A percentile compares a stretch with the other conserved stretches of the same genome.
Evolutionary conservation across 1,139 yeast genomes (phyloP).

Genomic region (Schizosaccharomyces versatilis): DNA sequence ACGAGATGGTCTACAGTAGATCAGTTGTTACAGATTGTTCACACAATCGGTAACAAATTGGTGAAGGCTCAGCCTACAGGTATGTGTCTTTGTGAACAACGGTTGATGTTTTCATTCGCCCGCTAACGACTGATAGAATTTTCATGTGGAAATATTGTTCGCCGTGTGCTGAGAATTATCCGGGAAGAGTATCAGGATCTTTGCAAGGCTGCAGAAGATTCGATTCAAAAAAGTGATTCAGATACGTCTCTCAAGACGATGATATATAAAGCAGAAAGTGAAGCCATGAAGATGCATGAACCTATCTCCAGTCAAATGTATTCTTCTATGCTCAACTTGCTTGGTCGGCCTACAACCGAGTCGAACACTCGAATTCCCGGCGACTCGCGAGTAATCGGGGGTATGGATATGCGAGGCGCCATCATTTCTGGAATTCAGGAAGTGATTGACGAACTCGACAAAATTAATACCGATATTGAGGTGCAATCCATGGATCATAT

Average conservation of each 20-base stretch:
- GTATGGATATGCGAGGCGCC: slow-evolving; percentile 56
- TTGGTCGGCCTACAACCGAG: slow-evolving; percentile 6
- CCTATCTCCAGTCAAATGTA: slow-evolving; percentile 4
- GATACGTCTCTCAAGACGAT: neutral
- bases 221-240: neutral
- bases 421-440: slow-evolving; percentile 89
- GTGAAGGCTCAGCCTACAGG: slow-evolving; percentile 24
- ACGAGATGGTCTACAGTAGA: slow-evolving; percentile 67
- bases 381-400: neutral
- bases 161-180: slow-evolving; percentile 69
- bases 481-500: slow-evolving; percentile 78
- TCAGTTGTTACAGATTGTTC: slow-evolving; percentile 47
- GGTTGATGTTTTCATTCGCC: neutral
- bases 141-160: slow-evolving; percentile 71
- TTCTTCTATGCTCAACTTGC: slow-evolving; percentile 9
- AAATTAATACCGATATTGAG: slow-evolving; percentile 77
- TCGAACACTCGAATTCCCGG: neutral
- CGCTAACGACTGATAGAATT: slow-evolving; percentile 30
- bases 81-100: neutral
- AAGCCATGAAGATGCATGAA: neutral
- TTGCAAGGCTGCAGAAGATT: slow-evolving; percentile 2
- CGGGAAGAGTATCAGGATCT: slow-evolving; percentile 61
- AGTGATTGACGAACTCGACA: slow-evolving; percentile 72
- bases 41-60: slow-evolving; percentile 24
- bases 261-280: neutral